Percentiles rank a stretch among this genome's conserved stretches.
phyloP scores from a whole-genome alignment of 371 early-diverging fungal genomes.

The Haplosporangium sp. region DNA sequence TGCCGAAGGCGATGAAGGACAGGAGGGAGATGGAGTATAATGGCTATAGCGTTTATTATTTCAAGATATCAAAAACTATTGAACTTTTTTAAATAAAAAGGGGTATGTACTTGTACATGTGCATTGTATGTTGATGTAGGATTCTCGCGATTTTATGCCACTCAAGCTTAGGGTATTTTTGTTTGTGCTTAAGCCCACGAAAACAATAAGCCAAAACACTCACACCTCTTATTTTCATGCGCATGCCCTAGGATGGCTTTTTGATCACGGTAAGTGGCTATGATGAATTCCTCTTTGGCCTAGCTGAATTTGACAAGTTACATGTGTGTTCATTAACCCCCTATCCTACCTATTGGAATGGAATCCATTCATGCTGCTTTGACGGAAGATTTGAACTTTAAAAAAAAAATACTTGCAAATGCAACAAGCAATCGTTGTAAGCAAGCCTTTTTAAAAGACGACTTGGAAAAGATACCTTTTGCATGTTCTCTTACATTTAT shows the following conservation, averaged over 20 bases:
- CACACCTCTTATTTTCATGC: background rate
- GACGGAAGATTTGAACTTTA: no score
- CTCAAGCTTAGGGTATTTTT: no score
- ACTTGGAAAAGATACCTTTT: background rate
- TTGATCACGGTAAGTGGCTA: background rate
- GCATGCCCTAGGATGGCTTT: background rate
- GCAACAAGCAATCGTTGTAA: background rate
- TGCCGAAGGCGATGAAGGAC: conserved; percentile 21
- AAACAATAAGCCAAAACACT: background rate
- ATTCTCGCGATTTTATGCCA: no score
- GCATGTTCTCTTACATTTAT: background rate
- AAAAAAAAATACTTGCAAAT: background rate
- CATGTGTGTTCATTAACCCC: background rate
- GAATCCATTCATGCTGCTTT: conserved; percentile 17
- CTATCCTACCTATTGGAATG: conserved; percentile 17
- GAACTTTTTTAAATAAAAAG: background rate
- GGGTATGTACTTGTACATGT: background rate
- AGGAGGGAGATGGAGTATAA: conserved; percentile 12
- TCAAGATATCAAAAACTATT: background rate
- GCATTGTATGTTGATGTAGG: no score
- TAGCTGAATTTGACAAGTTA: background rate
- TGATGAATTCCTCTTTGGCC: conserved; percentile 1
- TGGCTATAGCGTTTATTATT: background rate
- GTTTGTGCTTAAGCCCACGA: no score
- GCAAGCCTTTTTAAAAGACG: background rate